These are phyloP conservation scores for Erigeron philadelphicus DNA, from an alignment of 140 eudicot species.

Conservation along the genomic window DNA sequence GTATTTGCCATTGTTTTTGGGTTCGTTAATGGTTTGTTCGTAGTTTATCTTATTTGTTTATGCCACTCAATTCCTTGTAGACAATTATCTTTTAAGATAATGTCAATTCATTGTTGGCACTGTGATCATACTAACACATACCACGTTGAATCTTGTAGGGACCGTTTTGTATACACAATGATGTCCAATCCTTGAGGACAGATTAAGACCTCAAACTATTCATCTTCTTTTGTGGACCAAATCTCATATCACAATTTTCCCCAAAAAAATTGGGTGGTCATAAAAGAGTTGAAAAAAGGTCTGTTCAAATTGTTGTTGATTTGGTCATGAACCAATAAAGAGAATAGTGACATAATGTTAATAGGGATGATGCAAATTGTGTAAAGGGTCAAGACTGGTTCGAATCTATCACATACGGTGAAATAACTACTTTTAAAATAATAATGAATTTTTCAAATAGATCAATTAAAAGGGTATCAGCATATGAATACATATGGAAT, in stretches of 20 bases:
- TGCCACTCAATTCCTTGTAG: neutral
- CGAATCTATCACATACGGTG: neutral
- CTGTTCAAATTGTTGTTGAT: neutral
- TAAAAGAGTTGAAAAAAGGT: neutral
- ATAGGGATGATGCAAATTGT: neutral
- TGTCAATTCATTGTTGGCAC: slow-evolving; percentile 3
- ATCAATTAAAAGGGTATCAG: neutral
- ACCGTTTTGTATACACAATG: neutral
- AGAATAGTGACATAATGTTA: neutral
- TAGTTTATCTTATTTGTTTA: slow-evolving; percentile 12
- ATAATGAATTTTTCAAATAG: neutral
- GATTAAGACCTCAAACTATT: neutral
- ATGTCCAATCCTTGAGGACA: neutral
- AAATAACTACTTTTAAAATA: neutral
- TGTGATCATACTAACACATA: neutral
- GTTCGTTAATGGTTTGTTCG: slow-evolving; percentile 13
- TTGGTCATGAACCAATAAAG: neutral
- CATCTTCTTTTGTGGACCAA: neutral
- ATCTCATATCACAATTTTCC: neutral
- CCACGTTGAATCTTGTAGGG: neutral
- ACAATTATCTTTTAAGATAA: neutral
- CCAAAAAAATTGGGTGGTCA: neutral
- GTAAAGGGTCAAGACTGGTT: neutral
- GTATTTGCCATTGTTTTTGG: slow-evolving; percentile 12
- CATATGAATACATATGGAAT: neutral